Conservation (phyloP, 1,139 yeast species). For the Maudiozyma humilis region DNA sequence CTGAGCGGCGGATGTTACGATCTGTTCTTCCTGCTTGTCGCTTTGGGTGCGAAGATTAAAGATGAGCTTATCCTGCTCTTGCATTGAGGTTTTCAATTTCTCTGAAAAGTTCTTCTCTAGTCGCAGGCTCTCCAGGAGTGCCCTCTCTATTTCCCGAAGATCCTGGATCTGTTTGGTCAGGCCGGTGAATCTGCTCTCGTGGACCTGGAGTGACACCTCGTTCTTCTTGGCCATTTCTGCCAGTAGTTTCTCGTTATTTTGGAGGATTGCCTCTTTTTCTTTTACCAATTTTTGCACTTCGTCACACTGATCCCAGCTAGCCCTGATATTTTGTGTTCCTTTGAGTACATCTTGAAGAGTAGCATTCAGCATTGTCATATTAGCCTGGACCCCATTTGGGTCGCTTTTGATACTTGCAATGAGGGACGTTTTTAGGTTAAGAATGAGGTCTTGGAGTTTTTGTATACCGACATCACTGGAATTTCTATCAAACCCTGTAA, state of each 20-base stretch:
- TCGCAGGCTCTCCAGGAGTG: background rate
- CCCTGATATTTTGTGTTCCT: background rate
- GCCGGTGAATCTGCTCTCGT: background rate
- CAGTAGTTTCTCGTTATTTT: background rate
- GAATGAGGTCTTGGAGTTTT: background rate
- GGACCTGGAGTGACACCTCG: background rate
- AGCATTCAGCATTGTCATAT: background rate
- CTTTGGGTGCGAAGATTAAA: background rate
- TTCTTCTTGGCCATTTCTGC: background rate
- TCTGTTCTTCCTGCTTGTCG: background rate
- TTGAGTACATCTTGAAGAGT: background rate
- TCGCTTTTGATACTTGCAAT: background rate
- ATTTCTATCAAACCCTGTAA: conserved; percentile 1
- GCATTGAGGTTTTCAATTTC: background rate
- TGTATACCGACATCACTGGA: background rate
- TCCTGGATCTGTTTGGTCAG: background rate
- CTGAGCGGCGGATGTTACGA: background rate
- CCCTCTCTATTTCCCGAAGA: background rate
- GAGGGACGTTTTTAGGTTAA: background rate
- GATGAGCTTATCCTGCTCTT: background rate
- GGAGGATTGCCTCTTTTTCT: conserved; percentile 1
- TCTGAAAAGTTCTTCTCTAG: background rate
- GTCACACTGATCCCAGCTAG: background rate
- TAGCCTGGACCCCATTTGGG: background rate
- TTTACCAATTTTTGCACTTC: background rate